Conservation (phyloP, 2,329 filamentous ascomycete species). For the Fusarium sp. region DNA sequence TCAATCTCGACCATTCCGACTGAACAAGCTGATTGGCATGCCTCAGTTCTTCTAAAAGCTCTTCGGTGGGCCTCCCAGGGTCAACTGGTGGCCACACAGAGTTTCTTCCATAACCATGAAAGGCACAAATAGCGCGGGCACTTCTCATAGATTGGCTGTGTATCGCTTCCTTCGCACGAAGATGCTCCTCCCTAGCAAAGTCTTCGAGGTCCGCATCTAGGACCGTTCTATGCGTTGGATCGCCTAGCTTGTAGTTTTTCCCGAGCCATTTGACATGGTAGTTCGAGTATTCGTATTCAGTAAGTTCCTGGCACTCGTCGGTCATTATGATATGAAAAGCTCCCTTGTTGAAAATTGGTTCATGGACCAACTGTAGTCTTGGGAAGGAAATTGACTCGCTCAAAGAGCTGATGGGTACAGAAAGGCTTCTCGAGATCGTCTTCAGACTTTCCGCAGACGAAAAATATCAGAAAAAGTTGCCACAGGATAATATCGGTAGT, state of each 20-base stretch:
- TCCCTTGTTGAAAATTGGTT: neutral
- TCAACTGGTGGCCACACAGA: slow-evolving; percentile 29
- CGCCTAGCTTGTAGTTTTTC: neutral
- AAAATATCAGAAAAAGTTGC: neutral
- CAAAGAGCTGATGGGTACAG: neutral
- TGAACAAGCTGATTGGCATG: neutral
- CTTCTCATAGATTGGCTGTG: neutral
- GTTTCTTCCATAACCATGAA: slow-evolving; percentile 1
- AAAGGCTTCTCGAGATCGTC: neutral
- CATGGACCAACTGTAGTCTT: neutral
- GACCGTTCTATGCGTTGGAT: neutral
- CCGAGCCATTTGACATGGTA: slow-evolving; percentile 5
- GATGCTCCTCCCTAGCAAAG: neutral
- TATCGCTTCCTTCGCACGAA: neutral
- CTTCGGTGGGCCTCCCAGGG: neutral
- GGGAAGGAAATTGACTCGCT: neutral
- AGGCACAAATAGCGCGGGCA: neutral
- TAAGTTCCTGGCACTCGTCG: neutral
- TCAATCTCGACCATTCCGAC: neutral
- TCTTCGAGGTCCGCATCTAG: neutral
- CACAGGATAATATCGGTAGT: neutral
- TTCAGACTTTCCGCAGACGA: neutral
- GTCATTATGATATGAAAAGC: neutral
- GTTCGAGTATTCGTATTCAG: neutral
- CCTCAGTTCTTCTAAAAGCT: neutral